Conservation (phyloP, 139 green algal species). For the Volvox africanus region DNA sequence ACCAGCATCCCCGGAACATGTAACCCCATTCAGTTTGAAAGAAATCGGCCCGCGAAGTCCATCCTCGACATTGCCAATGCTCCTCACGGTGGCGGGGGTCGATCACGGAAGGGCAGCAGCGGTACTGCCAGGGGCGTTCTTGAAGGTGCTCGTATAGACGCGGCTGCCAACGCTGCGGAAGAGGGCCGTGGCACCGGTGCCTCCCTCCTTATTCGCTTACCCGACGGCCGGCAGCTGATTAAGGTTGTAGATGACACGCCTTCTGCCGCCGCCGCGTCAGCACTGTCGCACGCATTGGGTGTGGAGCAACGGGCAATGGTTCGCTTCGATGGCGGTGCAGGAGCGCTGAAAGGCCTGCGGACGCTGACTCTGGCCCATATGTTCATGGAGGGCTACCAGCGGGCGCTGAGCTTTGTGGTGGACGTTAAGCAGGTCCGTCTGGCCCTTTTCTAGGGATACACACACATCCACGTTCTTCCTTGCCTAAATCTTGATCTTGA, state of each 20-base stretch:
- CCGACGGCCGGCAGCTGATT: slow-evolving; percentile 28
- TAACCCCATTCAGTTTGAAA: too few relatives aligned
- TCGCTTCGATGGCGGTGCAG: slow-evolving; percentile 5
- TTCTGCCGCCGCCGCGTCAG: background rate
- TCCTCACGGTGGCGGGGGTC: background rate
- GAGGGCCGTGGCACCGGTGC: background rate
- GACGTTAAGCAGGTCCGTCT: background rate
- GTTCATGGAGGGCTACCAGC: slow-evolving; percentile 1
- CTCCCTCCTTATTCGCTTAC: background rate
- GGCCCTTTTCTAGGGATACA: background rate
- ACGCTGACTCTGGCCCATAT: slow-evolving; percentile 34
- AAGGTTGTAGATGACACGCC: background rate
- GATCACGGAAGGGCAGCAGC: background rate
- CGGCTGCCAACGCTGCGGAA: background rate
- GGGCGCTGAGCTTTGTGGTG: slow-evolving; percentile 22
- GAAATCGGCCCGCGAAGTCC: background rate
- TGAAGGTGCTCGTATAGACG: background rate
- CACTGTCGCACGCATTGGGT: slow-evolving; percentile 1
- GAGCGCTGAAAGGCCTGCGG: slow-evolving; percentile 12
- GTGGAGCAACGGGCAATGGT: background rate
- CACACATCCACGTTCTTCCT: background rate
- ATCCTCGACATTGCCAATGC: background rate
- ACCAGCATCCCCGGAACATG: background rate
- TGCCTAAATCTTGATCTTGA: too few relatives aligned
- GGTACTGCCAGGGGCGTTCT: background rate